Evolutionary conservation across 495 filamentous ascomycete genomes (phyloP).

Genomic region (Penicillium bialowiezense): DNA sequence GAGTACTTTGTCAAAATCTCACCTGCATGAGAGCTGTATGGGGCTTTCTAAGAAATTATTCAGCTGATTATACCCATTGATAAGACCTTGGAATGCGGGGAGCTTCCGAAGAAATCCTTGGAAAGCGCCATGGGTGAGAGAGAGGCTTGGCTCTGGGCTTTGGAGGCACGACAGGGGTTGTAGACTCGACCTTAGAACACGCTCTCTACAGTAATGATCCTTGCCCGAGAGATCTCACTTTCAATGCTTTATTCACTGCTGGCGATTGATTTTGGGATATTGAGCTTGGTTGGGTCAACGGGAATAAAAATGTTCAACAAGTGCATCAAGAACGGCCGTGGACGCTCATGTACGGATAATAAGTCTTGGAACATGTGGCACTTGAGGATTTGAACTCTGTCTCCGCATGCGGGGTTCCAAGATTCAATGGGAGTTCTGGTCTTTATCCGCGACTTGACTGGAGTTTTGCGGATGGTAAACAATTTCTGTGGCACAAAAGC

Average conservation of each 20-base stretch:
- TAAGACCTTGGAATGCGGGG: conserved; percentile 4
- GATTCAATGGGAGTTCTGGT: not conserved
- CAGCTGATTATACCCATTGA: not conserved
- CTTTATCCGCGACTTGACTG: not conserved
- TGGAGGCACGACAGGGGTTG: not conserved
- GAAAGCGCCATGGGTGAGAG: not conserved
- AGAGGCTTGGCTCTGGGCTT: not conserved
- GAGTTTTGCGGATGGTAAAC: not conserved
- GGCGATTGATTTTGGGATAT: no score
- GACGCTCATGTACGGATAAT: not conserved
- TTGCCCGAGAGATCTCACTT: not conserved
- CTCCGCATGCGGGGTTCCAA: conserved; percentile 6
- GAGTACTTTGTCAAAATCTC: not conserved
- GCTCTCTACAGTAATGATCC: not conserved
- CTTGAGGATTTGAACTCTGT: not conserved
- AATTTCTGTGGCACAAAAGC: not conserved
- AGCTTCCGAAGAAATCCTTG: not conserved
- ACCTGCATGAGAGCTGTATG: not conserved
- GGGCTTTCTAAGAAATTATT: not conserved
- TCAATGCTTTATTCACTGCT: not conserved
- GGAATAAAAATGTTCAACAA: not conserved
- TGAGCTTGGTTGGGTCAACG: not conserved
- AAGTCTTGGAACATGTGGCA: not conserved
- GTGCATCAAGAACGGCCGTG: not conserved
- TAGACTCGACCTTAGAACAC: not conserved